These are phyloP conservation scores for Citrus trifoliata DNA, from an alignment of 345 rosid genomes.

Conservation along the genomic window DNA sequence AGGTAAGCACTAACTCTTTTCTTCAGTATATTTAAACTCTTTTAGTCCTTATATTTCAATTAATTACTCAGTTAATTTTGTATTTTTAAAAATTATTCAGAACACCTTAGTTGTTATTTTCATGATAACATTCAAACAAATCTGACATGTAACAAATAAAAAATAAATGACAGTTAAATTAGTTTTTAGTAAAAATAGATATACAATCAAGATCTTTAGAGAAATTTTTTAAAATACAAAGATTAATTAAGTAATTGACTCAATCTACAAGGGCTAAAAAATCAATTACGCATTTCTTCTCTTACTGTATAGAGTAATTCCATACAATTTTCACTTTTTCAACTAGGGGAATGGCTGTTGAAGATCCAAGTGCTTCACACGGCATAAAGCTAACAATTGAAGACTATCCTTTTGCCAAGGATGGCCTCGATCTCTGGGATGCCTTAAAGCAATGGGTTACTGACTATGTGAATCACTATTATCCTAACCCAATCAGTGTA, in stretches of 20 bases:
- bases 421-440: slow-evolving; percentile 58
- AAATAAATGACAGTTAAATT: too few relatives aligned
- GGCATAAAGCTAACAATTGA: slow-evolving; percentile 52
- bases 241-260: too few relatives aligned
- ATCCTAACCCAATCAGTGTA: not conserved
- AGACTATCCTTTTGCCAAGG: slow-evolving; percentile 59
- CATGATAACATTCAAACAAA: not conserved
- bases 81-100: too few relatives aligned
- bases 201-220: too few relatives aligned
- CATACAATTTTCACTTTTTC: not conserved
- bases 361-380: slow-evolving; percentile 43
- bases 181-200: too few relatives aligned
- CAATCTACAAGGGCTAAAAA: too few relatives aligned
- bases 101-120: too few relatives aligned
- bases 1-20: slow-evolving; percentile 20
- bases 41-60: not conserved
- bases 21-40: not conserved
- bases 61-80: not conserved
- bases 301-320: not conserved
- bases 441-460: slow-evolving; percentile 41
- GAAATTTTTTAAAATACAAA: too few relatives aligned
- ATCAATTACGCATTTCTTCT: not conserved
- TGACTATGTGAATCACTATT: slow-evolving; percentile 17
- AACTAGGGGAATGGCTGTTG: slow-evolving; percentile 51
- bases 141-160: too few relatives aligned